Percentiles rank a stretch among this genome's conserved stretches.
These are phyloP conservation scores for Cryptococcus maquisensis DNA, from an alignment of 1,284 basidiomycete genomes.

Conservation along the genomic window DNA sequence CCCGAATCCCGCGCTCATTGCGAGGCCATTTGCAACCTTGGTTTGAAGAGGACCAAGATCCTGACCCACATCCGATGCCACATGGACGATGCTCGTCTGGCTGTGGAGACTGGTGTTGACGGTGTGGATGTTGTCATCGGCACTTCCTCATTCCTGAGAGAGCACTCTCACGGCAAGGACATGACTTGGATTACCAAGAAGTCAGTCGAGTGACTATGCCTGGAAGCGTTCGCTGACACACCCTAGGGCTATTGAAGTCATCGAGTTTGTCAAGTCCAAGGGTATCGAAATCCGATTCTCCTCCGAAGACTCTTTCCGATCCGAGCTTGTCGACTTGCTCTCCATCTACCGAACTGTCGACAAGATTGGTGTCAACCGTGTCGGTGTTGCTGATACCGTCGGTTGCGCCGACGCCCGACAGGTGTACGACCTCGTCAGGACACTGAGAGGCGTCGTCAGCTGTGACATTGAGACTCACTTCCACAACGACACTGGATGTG, in stretches of 20 bases:
- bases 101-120: constrained; percentile 98
- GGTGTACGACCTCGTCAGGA: constrained; percentile 97
- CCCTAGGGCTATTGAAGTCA: constrained; percentile 79
- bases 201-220: constrained; percentile 17
- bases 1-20: constrained; percentile 94
- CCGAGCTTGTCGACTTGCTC: constrained; percentile 96
- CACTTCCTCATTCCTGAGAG: constrained; percentile 96
- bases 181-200: constrained; percentile 99
- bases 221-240: not conserved
- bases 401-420: constrained; percentile 98
- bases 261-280: constrained; percentile 99
- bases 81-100: constrained; percentile 99
- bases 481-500: constrained; percentile 92
- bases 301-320: constrained; percentile 99
- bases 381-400: constrained; percentile 98
- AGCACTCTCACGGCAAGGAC: constrained; percentile 99
- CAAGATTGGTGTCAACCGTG: constrained; percentile 98
- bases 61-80: constrained; percentile 99
- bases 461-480: constrained; percentile 99
- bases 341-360: constrained; percentile 99
- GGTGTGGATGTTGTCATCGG: constrained; percentile 99
- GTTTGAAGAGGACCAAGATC: constrained; percentile 76
- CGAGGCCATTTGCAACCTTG: constrained; percentile 99
- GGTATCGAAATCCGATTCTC: constrained; percentile 99
- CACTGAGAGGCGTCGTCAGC: constrained; percentile 87